Conservation (phyloP, 768 basidiomycete genomes). For the Boletus pseudo-olivaceus region DNA sequence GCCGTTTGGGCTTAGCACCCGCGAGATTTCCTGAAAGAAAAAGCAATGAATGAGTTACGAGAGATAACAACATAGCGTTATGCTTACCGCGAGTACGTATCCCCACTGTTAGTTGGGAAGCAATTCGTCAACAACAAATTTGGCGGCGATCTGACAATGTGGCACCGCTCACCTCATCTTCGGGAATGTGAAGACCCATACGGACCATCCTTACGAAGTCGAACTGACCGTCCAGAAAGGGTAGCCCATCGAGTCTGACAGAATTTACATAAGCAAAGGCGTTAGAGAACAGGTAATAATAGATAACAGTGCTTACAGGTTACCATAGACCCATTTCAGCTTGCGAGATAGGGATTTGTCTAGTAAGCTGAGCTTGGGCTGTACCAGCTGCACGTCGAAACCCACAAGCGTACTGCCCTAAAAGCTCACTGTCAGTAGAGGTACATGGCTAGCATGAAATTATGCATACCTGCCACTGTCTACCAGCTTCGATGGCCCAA, state of each 20-base stretch:
- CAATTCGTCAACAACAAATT: slow-evolving; percentile 14
- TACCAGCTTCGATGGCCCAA: slow-evolving; percentile 70
- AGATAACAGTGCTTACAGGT: slow-evolving; percentile 58
- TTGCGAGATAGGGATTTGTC: slow-evolving; percentile 42
- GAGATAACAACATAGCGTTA: slow-evolving; percentile 6
- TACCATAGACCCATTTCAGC: slow-evolving; percentile 64
- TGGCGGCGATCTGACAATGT: background rate
- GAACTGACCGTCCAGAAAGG: slow-evolving; percentile 55
- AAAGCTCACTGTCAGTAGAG: slow-evolving; percentile 1
- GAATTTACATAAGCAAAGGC: slow-evolving; percentile 5
- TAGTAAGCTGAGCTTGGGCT: slow-evolving; percentile 43
- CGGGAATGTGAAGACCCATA: slow-evolving; percentile 66
- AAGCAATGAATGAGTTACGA: slow-evolving; percentile 14
- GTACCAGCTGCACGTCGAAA: slow-evolving; percentile 52
- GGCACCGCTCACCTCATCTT: slow-evolving; percentile 54
- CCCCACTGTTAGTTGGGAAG: slow-evolving; percentile 49
- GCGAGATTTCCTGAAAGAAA: slow-evolving; percentile 57
- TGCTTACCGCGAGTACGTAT: slow-evolving; percentile 55
- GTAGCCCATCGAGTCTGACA: slow-evolving; percentile 60
- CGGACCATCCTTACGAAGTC: slow-evolving; percentile 64
- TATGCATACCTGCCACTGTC: slow-evolving; percentile 55
- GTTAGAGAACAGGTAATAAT: background rate
- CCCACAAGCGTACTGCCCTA: slow-evolving; percentile 57
- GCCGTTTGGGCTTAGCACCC: slow-evolving; percentile 61
- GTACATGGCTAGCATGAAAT: background rate